Evolutionary conservation across 2,329 filamentous ascomycete species (phyloP).

Genomic region (Teratosphaeria viscida): DNA sequence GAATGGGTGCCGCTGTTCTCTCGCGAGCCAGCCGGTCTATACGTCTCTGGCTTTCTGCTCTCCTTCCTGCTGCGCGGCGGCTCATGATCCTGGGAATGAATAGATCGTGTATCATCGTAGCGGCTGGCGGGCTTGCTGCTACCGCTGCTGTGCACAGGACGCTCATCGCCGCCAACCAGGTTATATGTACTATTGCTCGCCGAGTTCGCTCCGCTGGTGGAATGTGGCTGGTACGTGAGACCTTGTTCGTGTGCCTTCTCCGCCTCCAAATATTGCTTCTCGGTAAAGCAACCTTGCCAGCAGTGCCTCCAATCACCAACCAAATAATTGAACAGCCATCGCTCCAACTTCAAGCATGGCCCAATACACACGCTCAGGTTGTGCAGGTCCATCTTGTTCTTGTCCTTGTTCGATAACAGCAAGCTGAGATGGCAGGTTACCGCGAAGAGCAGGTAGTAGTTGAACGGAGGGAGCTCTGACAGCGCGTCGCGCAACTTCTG

Average conservation of each 20-base stretch:
- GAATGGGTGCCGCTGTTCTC: neutral
- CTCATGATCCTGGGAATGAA: neutral
- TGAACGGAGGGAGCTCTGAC: constrained; percentile 88
- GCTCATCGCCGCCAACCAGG: constrained; percentile 6
- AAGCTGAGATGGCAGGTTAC: constrained; percentile 94
- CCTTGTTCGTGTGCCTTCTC: constrained; percentile 17
- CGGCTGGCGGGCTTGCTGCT: constrained; percentile 4
- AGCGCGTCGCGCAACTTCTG: constrained; percentile 83
- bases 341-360: constrained; percentile 92
- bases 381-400: constrained; percentile 97
- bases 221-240: constrained; percentile 5
- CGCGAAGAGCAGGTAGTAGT: constrained; percentile 94
- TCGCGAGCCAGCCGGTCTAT: constrained; percentile 11
- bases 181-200: neutral
- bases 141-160: constrained; percentile 10
- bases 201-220: neutral
- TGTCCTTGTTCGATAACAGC: constrained; percentile 79
- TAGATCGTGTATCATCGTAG: constrained; percentile 2
- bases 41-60: constrained; percentile 13
- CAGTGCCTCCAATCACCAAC: constrained; percentile 94
- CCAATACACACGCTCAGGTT: constrained; percentile 96
- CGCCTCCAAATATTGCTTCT: constrained; percentile 43
- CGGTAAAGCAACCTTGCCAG: constrained; percentile 92
- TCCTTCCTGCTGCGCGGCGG: constrained; percentile 7
- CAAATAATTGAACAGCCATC: constrained; percentile 88